These are phyloP conservation scores for Chlorella variabilis DNA, from an alignment of 163 green algal genomes.

Conservation along the genomic window DNA sequence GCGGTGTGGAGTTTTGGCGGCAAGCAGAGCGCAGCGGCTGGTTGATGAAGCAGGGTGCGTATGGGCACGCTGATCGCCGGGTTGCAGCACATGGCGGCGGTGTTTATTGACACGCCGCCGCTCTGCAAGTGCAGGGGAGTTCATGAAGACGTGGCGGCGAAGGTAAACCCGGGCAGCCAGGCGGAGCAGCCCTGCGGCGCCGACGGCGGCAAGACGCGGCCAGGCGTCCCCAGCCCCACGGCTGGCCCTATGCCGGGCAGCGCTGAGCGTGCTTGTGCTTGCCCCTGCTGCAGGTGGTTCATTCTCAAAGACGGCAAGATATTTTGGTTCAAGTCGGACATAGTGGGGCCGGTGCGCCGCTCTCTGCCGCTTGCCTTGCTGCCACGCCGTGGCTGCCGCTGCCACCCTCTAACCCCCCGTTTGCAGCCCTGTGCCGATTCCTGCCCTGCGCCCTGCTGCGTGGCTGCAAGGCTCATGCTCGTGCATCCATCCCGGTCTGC, in stretches of 20 bases:
- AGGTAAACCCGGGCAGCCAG: conserved; percentile 57
- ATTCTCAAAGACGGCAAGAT: conserved; percentile 99
- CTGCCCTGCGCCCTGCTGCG: no score
- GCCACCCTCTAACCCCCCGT: not conserved
- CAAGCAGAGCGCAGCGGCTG: conserved; percentile 85
- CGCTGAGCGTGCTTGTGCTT: not conserved
- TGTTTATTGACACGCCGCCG: no score
- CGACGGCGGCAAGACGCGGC: not conserved
- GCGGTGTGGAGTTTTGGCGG: conserved; percentile 85
- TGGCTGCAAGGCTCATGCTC: no score
- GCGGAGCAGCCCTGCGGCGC: not conserved
- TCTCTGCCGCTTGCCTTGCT: not conserved
- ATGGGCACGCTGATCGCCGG: no score
- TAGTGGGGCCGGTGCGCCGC: conserved; percentile 75
- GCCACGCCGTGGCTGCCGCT: not conserved
- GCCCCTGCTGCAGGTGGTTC: conserved; percentile 87
- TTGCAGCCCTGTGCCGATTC: no score
- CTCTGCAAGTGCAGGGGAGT: conserved; percentile 83
- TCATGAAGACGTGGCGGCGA: conserved; percentile 95
- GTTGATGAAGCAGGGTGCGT: conserved; percentile 92
- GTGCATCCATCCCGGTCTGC: no score
- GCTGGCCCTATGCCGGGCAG: no score
- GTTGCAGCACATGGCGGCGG: no score
- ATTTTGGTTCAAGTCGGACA: conserved; percentile 98
- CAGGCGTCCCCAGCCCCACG: no score